Evolutionary conservation across 768 basidiomycete genomes (phyloP), one percentile per base, ranked within the genome.

Genomic region (Leucocoprinus birnbaumii): DNA sequence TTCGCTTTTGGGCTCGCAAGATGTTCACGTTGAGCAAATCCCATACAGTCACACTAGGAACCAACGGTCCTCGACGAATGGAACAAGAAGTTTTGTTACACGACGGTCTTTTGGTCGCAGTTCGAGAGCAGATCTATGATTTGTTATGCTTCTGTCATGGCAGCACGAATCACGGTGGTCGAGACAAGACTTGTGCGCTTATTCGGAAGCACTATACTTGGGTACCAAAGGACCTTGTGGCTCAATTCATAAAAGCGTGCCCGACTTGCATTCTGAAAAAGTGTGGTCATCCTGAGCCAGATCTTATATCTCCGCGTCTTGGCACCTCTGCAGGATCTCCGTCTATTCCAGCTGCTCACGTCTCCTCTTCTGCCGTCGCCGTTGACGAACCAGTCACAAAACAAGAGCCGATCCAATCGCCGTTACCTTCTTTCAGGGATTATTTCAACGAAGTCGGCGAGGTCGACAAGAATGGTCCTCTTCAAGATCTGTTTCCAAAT

Each of bases 181-280:
- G 90, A 19, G 91, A 94, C 69, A 88, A 83, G 73, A 94, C 91
- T 0, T 82, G 80, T 54, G 75, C 78, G 2, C 73, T 83, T 53
- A 78, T 92, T 37, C 76, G 86, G 46, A 72, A 81, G 57, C 79
- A 81, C 61, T 94, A 91, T 66, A 85, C 87, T 8, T 92, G 87
- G 85, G 80, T 94, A 24, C 91, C 91, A 14, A 93, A 92, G 69
- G 86, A 89, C 63, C 83, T 94, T 40, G 81, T 91, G 44, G 82
- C 87, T 16, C 81, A 80, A 56, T 94, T 91, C 64, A 84, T 92
- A 68, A 85, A 83, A 67, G 78, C 78, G 22, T 93, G 91, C 63
- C 91, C 90, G 13, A 87, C 88, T 7, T 93, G 91, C 61, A 77
- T 72, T 68, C 56, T 72, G 59, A 78, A 73, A 63, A 77, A 74